Evolutionary conservation across 768 basidiomycete genomes (phyloP).

Genomic region (Lactifluus piperatus): DNA sequence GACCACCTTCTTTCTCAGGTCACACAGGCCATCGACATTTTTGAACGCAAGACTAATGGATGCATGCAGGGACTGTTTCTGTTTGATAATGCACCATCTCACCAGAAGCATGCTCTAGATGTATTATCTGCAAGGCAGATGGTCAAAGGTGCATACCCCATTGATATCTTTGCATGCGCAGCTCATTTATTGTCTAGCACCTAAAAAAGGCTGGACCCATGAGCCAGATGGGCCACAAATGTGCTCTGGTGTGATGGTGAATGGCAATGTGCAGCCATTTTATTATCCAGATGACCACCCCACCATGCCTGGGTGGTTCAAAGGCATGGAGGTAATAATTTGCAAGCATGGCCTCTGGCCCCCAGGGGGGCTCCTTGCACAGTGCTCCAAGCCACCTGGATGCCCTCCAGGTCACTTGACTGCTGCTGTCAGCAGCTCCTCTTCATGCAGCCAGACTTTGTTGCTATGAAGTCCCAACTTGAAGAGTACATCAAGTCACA

Average conservation of each 20-base stretch:
- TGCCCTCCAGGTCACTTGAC: not conserved
- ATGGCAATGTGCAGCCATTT: not conserved
- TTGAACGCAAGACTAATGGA: constrained; percentile 25
- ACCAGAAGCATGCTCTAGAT: constrained; percentile 22
- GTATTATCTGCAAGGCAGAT: not conserved
- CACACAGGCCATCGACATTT: constrained; percentile 25
- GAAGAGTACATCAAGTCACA: not conserved
- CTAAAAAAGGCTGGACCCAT: not conserved
- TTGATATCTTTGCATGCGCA: not conserved
- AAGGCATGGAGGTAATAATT: not conserved
- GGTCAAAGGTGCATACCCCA: not conserved
- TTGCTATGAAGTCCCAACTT: not conserved
- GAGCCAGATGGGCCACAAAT: not conserved
- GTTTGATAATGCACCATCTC: too few relatives aligned
- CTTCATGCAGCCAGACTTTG: not conserved
- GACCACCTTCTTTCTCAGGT: constrained; percentile 18
- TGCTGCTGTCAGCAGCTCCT: not conserved
- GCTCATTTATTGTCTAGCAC: not conserved
- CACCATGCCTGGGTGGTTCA: not conserved
- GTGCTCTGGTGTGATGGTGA: not conserved
- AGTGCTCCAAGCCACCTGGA: too few relatives aligned
- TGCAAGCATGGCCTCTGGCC: not conserved
- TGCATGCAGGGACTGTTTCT: constrained; percentile 24
- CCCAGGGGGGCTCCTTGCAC: too few relatives aligned
- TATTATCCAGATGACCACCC: not conserved